Evolutionary conservation across 768 basidiomycete species (phyloP).

Genomic region (Xanthoconium purpureum): DNA sequence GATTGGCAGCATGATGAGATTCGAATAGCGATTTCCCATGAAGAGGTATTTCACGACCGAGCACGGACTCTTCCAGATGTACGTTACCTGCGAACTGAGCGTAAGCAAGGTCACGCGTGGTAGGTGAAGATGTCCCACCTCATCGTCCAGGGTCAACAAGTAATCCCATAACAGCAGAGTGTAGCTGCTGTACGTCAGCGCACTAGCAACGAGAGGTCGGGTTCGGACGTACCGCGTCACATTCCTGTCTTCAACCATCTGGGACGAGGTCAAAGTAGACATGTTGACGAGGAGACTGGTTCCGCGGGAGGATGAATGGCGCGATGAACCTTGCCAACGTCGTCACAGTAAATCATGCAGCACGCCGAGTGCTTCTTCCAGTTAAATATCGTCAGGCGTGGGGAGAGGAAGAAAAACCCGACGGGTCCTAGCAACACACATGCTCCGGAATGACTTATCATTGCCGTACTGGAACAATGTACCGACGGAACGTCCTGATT

Average conservation of each 20-base stretch:
- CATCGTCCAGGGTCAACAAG: slow-evolving; percentile 6
- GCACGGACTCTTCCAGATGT: background rate
- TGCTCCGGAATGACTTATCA: no score
- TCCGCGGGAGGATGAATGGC: background rate
- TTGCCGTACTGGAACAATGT: background rate
- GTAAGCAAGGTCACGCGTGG: background rate
- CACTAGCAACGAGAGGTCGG: background rate
- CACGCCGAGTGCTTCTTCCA: background rate
- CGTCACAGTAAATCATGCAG: background rate
- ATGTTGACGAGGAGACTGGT: background rate
- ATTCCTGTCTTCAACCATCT: background rate
- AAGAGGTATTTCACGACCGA: slow-evolving; percentile 1
- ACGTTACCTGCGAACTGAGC: background rate
- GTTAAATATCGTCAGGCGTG: background rate
- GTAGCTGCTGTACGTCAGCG: background rate
- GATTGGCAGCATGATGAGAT: background rate
- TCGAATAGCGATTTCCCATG: slow-evolving; percentile 6
- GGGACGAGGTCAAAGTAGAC: background rate
- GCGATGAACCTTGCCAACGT: background rate
- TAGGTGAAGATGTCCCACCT: background rate
- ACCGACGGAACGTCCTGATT: background rate
- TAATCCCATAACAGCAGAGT: slow-evolving; percentile 4
- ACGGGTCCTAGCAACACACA: background rate
- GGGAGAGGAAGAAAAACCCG: background rate
- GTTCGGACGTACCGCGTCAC: background rate